Evolutionary conservation across 2,329 filamentous ascomycete species (phyloP), one percentile per base, ranked within the genome.

Genomic region (Colletotrichum lentis): DNA sequence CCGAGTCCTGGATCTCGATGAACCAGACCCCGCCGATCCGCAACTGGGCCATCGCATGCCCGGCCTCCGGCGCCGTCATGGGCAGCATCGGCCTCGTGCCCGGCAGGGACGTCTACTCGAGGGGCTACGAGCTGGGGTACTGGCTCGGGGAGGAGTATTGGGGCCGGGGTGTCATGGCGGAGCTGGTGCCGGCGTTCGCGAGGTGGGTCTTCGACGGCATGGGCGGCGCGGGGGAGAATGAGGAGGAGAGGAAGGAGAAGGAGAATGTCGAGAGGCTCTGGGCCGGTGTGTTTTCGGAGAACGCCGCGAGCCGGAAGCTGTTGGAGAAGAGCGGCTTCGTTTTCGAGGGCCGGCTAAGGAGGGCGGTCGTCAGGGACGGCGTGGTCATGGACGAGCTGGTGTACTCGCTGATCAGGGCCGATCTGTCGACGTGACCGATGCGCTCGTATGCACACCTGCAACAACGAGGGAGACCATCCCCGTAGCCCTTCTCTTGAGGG

Each of bases 81-180:
- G 85, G 85, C 53, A 74, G 73, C 64, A 75, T 85, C n/a, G 81
- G 83, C 39, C 71, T 84, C 46, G 75, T 75, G 41, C 69, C 76
- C 3, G 65, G 74, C 5, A 69, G 70, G n/a, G 80, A 83, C 59
- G 75, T 82, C 69, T 77, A 83, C 62, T 79, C 76, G 67, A 75
- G 77, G 55, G 81, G 78, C 3, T 78, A 79, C 71, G 82, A 86
- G 74, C 7, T 86, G 0, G 85, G 84, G 2, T 87, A 86, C 74
- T 85, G 81, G 78, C 41, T 84, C 22, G 79, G 77, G 0, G 75
- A 75, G 44, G 71, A 74, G 8, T 74, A 77, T 55, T 84, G 84
- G 84, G 82, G 84, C 0, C 76, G 76, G 41, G 84, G 84, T 0
- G 77, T 83, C 62, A 79, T 77, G 67, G 80, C 77, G 0, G 82